A percentile compares a stretch with the other conserved stretches of the same genome.
Conservation (phyloP, 148 eudicot species). For the Rhododendron mucronatum region DNA sequence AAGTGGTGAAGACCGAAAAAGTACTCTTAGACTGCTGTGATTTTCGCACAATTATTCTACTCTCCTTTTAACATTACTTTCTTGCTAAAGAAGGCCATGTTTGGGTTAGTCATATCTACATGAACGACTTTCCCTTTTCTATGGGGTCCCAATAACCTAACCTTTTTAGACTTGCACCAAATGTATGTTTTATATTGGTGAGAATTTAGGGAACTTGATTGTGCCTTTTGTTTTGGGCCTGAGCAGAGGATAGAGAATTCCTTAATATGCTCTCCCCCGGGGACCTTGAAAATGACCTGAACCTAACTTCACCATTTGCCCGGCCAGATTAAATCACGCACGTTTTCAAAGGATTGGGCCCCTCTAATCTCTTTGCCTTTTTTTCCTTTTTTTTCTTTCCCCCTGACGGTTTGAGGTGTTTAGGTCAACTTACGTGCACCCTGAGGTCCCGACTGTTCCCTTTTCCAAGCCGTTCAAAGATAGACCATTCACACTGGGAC, state of each 20-base stretch:
- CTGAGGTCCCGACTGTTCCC: too few relatives aligned
- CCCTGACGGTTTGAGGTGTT: too few relatives aligned
- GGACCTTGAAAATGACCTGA: slow-evolving; percentile 4
- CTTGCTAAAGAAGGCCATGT: neutral
- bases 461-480: too few relatives aligned
- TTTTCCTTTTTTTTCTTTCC: too few relatives aligned
- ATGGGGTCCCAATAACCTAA: neutral
- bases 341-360: neutral
- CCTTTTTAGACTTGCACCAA: neutral
- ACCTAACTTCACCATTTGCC: neutral
- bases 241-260: neutral
- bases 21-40: too few relatives aligned
- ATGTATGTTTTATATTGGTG: neutral
- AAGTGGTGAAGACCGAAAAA: too few relatives aligned
- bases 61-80: neutral
- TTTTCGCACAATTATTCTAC: too few relatives aligned
- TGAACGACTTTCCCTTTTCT: neutral
- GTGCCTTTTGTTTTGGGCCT: neutral
- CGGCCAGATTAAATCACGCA: neutral
- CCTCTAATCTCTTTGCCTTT: neutral
- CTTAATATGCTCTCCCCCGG: neutral
- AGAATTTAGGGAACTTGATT: neutral
- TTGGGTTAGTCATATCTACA: neutral
- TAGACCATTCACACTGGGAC: too few relatives aligned
- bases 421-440: too few relatives aligned